A percentile compares a stretch with the other conserved stretches of the same genome.
Evolutionary conservation across 2,329 filamentous ascomycete genomes (phyloP).

Genomic region (Aspergillus floridensis): DNA sequence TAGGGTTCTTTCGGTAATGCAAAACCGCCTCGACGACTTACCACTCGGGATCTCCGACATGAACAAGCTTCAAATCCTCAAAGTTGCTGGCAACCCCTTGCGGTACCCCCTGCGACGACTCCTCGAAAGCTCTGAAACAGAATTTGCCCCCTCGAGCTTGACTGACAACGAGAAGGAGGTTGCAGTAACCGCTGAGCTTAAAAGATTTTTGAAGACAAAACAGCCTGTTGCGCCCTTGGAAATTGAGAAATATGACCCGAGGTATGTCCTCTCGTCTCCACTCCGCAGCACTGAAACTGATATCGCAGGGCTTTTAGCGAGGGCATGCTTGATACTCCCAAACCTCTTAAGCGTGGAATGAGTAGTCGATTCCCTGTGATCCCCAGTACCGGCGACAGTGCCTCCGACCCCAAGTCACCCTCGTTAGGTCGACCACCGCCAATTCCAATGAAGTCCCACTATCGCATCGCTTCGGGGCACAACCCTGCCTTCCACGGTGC

Average conservation of each 20-base stretch:
- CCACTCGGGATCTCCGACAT: conserved; percentile 85
- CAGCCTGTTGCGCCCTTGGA: conserved; percentile 40
- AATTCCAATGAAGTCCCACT: conserved; percentile 77
- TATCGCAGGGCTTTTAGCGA: conserved; percentile 55
- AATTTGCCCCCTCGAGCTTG: conserved; percentile 55
- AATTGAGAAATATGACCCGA: conserved; percentile 48
- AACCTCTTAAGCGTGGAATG: conserved; percentile 58
- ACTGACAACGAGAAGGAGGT: conserved; percentile 61
- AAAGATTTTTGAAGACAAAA: conserved; percentile 54
- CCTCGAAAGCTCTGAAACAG: conserved; percentile 63
- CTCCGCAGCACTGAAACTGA: not conserved
- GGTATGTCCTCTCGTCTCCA: conserved; percentile 27
- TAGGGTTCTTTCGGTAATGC: conserved; percentile 83
- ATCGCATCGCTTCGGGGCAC: conserved; percentile 56
- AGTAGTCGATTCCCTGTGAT: conserved; percentile 60
- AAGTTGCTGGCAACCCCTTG: conserved; percentile 84
- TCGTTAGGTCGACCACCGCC: conserved; percentile 66
- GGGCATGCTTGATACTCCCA: conserved; percentile 71
- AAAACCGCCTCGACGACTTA: conserved; percentile 81
- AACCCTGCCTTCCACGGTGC: conserved; percentile 34
- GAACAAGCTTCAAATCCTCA: conserved; percentile 82
- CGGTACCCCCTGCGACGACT: conserved; percentile 72
- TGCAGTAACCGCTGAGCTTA: conserved; percentile 59
- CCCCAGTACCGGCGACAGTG: conserved; percentile 53
- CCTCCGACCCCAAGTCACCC: conserved; percentile 69